Percentiles rank a stretch among this genome's conserved stretches.
These are phyloP conservation scores for Hymenoscyphus repandus DNA, from an alignment of 2,329 filamentous ascomycete genomes.

Conservation along the genomic window DNA sequence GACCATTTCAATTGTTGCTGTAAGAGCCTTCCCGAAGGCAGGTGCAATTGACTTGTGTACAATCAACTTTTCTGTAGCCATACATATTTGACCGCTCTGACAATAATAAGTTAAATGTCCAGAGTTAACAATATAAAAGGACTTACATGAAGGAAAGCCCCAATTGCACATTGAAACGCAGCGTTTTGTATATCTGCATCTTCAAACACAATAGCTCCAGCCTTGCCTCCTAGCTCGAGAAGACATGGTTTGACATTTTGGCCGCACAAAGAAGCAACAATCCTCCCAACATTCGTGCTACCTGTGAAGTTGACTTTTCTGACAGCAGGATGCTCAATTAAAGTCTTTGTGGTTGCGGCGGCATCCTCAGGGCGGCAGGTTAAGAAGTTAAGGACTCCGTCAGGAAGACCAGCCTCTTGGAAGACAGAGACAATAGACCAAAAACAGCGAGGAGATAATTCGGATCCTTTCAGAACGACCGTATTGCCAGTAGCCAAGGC, in stretches of 20 bases:
- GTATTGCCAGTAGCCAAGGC: constrained; percentile 70
- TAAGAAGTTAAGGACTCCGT: constrained; percentile 56
- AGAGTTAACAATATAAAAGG: background rate
- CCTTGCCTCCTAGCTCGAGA: constrained; percentile 69
- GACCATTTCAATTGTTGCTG: background rate
- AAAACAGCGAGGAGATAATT: constrained; percentile 52
- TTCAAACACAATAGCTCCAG: constrained; percentile 47
- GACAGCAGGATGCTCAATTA: constrained; percentile 52
- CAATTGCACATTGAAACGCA: constrained; percentile 49
- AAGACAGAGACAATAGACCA: constrained; percentile 54
- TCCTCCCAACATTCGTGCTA: constrained; percentile 64
- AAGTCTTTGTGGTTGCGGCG: constrained; percentile 45
- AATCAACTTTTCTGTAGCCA: constrained; percentile 40
- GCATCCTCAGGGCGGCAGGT: constrained; percentile 49
- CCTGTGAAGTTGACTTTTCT: constrained; percentile 76
- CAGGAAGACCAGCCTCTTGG: constrained; percentile 61
- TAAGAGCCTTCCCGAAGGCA: background rate
- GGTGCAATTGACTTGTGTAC: constrained; percentile 28
- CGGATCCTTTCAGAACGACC: constrained; percentile 64
- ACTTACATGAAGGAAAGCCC: constrained; percentile 45
- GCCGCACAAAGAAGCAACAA: constrained; percentile 58
- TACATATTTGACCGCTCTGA: constrained; percentile 59
- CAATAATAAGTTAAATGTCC: background rate
- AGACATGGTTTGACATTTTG: constrained; percentile 63
- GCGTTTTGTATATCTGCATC: constrained; percentile 61